Percentiles rank a stretch among this genome's conserved stretches.
phyloP scores from a whole-genome alignment of 371 early-diverging fungal species.

The Saksenaea vasiformis region DNA sequence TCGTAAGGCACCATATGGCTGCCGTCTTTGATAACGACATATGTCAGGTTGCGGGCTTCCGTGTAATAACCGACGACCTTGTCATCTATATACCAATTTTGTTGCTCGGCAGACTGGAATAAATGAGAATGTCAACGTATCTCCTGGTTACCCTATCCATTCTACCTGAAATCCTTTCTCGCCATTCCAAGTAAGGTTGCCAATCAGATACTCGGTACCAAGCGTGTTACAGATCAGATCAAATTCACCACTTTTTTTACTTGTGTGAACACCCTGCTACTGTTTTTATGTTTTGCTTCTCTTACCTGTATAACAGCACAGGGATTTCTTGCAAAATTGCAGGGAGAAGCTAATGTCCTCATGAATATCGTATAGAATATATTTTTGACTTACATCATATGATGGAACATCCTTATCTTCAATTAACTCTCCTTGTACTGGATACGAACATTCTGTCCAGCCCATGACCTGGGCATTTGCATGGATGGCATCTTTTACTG shows the following conservation, averaged over 20 bases:
- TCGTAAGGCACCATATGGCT: slow-evolving; percentile 88
- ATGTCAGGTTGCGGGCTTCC: slow-evolving; percentile 68
- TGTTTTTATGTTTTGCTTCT: not conserved
- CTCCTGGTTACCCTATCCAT: not conserved
- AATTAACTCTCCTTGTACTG: slow-evolving; percentile 50
- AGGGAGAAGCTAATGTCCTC: slow-evolving; percentile 43
- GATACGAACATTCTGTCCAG: slow-evolving; percentile 71
- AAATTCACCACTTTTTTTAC: slow-evolving; percentile 72
- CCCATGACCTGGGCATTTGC: slow-evolving; percentile 41
- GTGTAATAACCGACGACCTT: slow-evolving; percentile 57
- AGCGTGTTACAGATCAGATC: slow-evolving; percentile 83
- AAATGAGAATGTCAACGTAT: not conserved
- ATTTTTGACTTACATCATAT: slow-evolving; percentile 31
- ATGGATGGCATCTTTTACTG: slow-evolving; percentile 63
- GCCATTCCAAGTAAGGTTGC: slow-evolving; percentile 77
- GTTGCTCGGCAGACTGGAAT: slow-evolving; percentile 19
- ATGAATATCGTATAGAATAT: not conserved
- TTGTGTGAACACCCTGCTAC: not conserved
- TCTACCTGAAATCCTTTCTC: slow-evolving; percentile 63
- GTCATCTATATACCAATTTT: slow-evolving; percentile 63
- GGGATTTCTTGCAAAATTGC: slow-evolving; percentile 54
- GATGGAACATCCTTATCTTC: slow-evolving; percentile 54
- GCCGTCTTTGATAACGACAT: slow-evolving; percentile 66
- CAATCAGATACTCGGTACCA: slow-evolving; percentile 72
- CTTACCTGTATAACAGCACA: slow-evolving; percentile 65